Percentiles rank a stretch among this genome's conserved stretches.
Conservation (phyloP, 257 asterid genomes). For the Primulina tabacum region DNA sequence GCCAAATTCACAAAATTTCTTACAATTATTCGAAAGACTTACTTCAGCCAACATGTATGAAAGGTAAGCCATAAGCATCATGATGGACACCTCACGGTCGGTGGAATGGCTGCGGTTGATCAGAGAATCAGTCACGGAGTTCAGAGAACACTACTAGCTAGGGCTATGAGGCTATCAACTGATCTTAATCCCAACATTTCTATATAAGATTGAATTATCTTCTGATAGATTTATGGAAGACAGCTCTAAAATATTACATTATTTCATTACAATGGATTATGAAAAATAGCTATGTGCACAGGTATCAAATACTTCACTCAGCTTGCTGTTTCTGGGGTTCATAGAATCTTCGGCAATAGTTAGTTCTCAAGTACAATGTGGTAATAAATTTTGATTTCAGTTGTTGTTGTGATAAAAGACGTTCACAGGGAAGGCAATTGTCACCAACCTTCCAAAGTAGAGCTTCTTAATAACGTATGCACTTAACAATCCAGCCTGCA, state of each 20-base stretch:
- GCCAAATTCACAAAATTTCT: background rate
- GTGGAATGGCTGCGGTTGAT: conserved; percentile 82
- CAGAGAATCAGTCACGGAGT: conserved; percentile 16
- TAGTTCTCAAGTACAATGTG: conserved; percentile 4
- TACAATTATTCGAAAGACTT: conserved; percentile 33
- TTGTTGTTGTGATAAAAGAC: conserved; percentile 7
- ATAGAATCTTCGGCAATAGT: background rate
- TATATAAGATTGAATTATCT: background rate
- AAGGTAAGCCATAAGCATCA: conserved; percentile 98
- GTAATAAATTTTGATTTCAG: background rate
- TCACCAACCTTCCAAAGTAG: conserved; percentile 85
- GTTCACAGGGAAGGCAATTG: conserved; percentile 12
- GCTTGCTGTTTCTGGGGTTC: too few species aligned
- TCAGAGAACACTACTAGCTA: conserved; percentile 7
- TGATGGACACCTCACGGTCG: conserved; percentile 96
- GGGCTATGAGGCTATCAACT: conserved; percentile 3
- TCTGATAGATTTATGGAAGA: background rate
- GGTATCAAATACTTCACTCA: too few species aligned
- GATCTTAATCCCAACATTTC: background rate
- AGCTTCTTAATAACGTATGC: conserved; percentile 89
- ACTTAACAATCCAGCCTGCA: conserved; percentile 88
- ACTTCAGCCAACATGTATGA: conserved; percentile 97
- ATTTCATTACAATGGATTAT: background rate
- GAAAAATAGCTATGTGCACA: background rate
- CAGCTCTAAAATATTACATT: background rate